phyloP scores from a whole-genome alignment of 371 early-diverging fungal genomes.

The Zychaea mexicana region DNA sequence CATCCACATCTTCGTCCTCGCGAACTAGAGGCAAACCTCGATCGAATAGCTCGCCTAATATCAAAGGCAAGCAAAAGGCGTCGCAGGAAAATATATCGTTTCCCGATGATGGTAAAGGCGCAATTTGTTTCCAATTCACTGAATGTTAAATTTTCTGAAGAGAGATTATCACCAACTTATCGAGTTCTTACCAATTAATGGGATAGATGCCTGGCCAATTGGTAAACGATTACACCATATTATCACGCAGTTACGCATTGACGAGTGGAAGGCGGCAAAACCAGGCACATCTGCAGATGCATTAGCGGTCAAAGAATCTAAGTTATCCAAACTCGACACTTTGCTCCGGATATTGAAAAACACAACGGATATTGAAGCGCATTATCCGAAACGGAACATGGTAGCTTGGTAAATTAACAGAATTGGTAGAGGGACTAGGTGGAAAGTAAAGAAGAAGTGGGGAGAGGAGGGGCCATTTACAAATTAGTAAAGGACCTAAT shows the following conservation, averaged over 20 bases:
- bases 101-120: slow-evolving; percentile 46
- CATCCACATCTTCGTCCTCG: slow-evolving; percentile 18
- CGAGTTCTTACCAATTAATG: too few relatives aligned
- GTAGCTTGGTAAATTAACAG: slow-evolving; percentile 28
- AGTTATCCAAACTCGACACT: slow-evolving; percentile 37
- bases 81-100: slow-evolving; percentile 42
- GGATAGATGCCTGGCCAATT: slow-evolving; percentile 40
- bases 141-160: too few relatives aligned
- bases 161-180: too few relatives aligned
- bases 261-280: slow-evolving; percentile 37
- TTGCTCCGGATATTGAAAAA: slow-evolving; percentile 47
- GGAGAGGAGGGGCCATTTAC: too few relatives aligned
- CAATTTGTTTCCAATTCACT: not conserved
- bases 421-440: not conserved
- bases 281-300: slow-evolving; percentile 14
- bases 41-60: slow-evolving; percentile 38
- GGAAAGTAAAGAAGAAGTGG: too few relatives aligned
- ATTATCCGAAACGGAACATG: slow-evolving; percentile 37
- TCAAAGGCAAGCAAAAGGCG: slow-evolving; percentile 39
- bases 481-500: too few relatives aligned
- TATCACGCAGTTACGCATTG: slow-evolving; percentile 31
- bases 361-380: slow-evolving; percentile 38
- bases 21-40: slow-evolving; percentile 36
- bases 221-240: slow-evolving; percentile 38
- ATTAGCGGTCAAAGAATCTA: slow-evolving; percentile 30